Percentiles rank a stretch among this genome's conserved stretches.
Conservation (phyloP, 2,329 filamentous ascomycete species). For the Penicillium sp. region DNA sequence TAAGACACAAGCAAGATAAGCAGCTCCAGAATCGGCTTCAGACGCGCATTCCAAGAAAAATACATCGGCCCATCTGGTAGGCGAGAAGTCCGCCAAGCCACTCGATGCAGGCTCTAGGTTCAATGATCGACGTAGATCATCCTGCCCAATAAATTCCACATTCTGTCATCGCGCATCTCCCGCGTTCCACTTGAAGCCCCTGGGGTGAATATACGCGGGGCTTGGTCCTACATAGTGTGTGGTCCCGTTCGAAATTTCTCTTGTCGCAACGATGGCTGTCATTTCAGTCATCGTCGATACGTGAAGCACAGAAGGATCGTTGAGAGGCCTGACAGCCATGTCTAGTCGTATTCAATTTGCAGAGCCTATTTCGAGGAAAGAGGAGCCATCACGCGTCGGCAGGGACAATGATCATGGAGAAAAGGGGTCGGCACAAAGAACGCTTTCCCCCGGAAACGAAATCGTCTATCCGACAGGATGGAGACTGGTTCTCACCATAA, state of each 20-base stretch:
- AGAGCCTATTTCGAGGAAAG: conserved; percentile 21
- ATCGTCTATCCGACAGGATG: conserved; percentile 31
- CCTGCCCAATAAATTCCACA: conserved; percentile 28
- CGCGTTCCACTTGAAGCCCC: conserved; percentile 30
- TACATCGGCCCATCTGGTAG: background rate
- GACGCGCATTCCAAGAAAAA: background rate
- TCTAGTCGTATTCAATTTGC: conserved; percentile 26
- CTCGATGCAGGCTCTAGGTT: conserved; percentile 22
- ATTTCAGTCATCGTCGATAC: conserved; percentile 17
- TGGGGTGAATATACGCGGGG: conserved; percentile 30
- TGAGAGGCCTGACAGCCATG: conserved; percentile 20
- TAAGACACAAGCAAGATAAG: background rate
- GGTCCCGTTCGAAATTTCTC: conserved; percentile 23
- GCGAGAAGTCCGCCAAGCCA: conserved; percentile 20
- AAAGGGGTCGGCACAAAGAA: conserved; percentile 27
- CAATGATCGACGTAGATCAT: conserved; percentile 32
- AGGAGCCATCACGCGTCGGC: background rate
- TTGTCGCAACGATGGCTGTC: conserved; percentile 19
- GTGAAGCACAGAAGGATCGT: conserved; percentile 14
- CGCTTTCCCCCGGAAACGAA: conserved; percentile 27
- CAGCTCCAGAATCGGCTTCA: background rate
- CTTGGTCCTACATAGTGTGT: conserved; percentile 25
- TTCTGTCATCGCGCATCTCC: conserved; percentile 32
- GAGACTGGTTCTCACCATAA: conserved; percentile 26
- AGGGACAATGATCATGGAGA: conserved; percentile 9